A percentile compares a stretch with the other conserved stretches of the same genome.
phyloP scores from a whole-genome alignment of 2,329 filamentous ascomycete genomes.

The Epichloe amarillans region DNA sequence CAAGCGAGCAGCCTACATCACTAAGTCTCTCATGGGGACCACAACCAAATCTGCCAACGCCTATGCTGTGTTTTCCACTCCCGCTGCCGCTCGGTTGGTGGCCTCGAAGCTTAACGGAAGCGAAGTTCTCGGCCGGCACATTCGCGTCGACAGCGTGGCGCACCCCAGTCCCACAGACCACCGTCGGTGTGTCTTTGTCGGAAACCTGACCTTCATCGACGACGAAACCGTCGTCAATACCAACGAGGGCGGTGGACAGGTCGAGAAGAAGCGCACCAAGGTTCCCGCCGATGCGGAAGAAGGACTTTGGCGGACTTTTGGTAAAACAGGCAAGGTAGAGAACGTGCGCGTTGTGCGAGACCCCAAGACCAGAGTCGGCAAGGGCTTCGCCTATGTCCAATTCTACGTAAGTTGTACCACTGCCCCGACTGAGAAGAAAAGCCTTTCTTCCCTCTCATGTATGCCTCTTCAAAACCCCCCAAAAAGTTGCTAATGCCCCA shows the following conservation, averaged over 20 bases:
- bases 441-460: not conserved
- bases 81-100: constrained; percentile 62
- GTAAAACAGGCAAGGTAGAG: constrained; percentile 67
- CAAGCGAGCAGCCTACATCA: constrained; percentile 89
- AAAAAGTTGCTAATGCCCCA: not conserved
- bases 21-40: constrained; percentile 76
- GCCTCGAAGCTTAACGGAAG: constrained; percentile 70
- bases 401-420: constrained; percentile 48
- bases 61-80: constrained; percentile 76
- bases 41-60: constrained; percentile 92
- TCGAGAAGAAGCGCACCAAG: constrained; percentile 61
- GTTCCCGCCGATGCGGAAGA: constrained; percentile 79
- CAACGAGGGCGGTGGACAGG: constrained; percentile 50
- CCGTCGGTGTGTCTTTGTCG: constrained; percentile 86
- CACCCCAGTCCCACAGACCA: constrained; percentile 76
- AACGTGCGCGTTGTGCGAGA: constrained; percentile 89
- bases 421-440: too few species aligned
- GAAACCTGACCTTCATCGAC: constrained; percentile 91
- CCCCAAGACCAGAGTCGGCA: constrained; percentile 79
- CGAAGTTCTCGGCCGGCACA: constrained; percentile 70
- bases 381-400: constrained; percentile 95
- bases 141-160: constrained; percentile 82
- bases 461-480: not conserved
- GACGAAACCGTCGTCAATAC: constrained; percentile 64
- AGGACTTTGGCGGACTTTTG: constrained; percentile 75